A percentile compares a stretch with the other conserved stretches of the same genome.
Evolutionary conservation across 1,139 yeast genomes (phyloP).

Genomic region (Meyerozyma smithsonii): DNA sequence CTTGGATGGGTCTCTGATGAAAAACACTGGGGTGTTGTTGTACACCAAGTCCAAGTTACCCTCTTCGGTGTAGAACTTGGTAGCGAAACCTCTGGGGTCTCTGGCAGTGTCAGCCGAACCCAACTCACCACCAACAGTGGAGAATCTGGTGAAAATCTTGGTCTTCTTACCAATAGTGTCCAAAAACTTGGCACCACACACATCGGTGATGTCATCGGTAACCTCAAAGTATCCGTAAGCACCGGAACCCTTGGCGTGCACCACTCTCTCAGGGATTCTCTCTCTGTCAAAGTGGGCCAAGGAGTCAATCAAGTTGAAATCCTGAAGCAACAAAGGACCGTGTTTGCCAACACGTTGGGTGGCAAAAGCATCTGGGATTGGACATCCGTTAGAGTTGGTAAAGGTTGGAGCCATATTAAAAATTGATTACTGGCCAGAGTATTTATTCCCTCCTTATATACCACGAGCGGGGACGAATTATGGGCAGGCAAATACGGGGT

Average conservation of each 20-base stretch:
- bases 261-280: constrained; percentile 85
- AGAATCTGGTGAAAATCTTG: constrained; percentile 68
- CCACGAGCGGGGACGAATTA: background rate
- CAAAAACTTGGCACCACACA: constrained; percentile 67
- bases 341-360: constrained; percentile 69
- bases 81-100: constrained; percentile 86
- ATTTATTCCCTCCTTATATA: background rate
- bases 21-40: constrained; percentile 87
- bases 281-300: constrained; percentile 84
- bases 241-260: constrained; percentile 88
- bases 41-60: constrained; percentile 86
- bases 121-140: constrained; percentile 85
- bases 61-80: constrained; percentile 81
- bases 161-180: constrained; percentile 74
- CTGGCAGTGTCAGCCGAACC: constrained; percentile 86
- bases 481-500: background rate
- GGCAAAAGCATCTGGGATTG: constrained; percentile 64
- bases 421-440: background rate
- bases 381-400: constrained; percentile 73
- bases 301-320: constrained; percentile 70
- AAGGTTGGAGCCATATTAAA: constrained; percentile 32
- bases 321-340: constrained; percentile 72
- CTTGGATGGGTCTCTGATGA: constrained; percentile 81
- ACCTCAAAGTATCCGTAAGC: constrained; percentile 78
- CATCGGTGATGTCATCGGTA: constrained; percentile 76